Conservation (phyloP, 1,139 yeast genomes). For the Candida sp. region DNA sequence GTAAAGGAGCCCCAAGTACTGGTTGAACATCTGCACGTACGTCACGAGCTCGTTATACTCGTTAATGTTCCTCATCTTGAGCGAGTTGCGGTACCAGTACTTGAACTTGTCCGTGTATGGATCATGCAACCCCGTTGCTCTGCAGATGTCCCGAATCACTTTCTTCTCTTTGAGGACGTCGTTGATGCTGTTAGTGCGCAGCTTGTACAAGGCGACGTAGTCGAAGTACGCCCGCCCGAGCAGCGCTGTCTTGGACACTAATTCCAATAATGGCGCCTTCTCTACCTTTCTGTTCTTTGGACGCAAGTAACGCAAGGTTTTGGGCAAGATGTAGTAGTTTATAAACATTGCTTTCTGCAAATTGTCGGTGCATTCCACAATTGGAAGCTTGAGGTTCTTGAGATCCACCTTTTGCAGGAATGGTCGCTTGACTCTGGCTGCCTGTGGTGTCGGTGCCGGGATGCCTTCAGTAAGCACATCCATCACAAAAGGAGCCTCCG, state of each 20-base stretch:
- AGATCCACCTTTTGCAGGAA: neutral
- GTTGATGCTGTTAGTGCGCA: neutral
- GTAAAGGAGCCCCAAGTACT: conserved; percentile 24
- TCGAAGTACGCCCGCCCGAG: conserved; percentile 13
- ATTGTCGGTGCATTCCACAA: neutral
- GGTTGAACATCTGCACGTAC: conserved; percentile 20
- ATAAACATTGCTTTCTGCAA: neutral
- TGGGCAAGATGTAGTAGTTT: neutral
- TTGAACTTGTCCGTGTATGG: conserved; percentile 15
- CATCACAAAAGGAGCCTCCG: too few species aligned
- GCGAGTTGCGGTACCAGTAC: conserved; percentile 10
- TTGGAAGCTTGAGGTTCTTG: neutral
- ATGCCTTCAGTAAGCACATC: too few species aligned
- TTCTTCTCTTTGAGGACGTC: conserved; percentile 20
- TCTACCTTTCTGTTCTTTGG: neutral
- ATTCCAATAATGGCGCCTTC: neutral
- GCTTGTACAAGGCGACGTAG: neutral
- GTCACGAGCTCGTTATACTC: conserved; percentile 18
- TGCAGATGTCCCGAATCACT: conserved; percentile 19
- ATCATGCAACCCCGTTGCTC: conserved; percentile 7
- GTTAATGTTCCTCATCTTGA: conserved; percentile 14
- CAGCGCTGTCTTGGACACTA: neutral
- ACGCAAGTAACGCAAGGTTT: neutral
- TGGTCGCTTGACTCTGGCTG: neutral
- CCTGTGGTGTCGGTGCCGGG: neutral